Evolutionary conservation across 106 monocot genomes (phyloP), one percentile per base, ranked within the genome.

Genomic region (Amphibolis antarctica): DNA sequence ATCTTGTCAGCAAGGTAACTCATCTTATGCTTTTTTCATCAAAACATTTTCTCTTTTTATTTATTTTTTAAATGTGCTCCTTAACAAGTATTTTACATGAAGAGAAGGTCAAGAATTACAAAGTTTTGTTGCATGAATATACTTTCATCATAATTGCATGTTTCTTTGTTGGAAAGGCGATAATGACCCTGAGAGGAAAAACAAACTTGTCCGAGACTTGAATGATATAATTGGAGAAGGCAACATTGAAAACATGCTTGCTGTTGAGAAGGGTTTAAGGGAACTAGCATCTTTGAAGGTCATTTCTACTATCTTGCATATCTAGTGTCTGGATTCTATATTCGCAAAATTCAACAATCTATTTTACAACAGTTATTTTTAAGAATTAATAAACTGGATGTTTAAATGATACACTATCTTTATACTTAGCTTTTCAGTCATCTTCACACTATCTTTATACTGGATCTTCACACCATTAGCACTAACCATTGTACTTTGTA

Each of bases 211-310:
- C 10, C 74, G 82, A 49, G 88, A 85, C 68, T 57, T 88, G 70
- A 92, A 64, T 76, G 93, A 94, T 65, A 70, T 82, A 55, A 77
- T 71, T 51, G 89, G 89, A 83, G 89, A 94, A 77, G 93, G 93
- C 21, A 89, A 89, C 61, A 89, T 94, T 55, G 93, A 94, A 60
- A 89, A 81, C 70, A 89, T 94, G 89, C 89, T 94, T 68, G 86
- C 76, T 30, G 85, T 94, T 47, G 93, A 94, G 77, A 89, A 86
- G 75, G 93, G 89, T 10, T 77, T 94, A 42, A 86, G 81, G 67
- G 93, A 94, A 68, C 75, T 94, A 59, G 67, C 86, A 50, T 77
- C 77, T 50, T 73, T 94, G 70, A 94, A 89, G 93, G 93, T 72
- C 42, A 36, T 43, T 27, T 50, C 43, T 60, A 13, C 4, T 12